Evolutionary conservation across 768 basidiomycete genomes (phyloP).

Genomic region (Mycena pura): DNA sequence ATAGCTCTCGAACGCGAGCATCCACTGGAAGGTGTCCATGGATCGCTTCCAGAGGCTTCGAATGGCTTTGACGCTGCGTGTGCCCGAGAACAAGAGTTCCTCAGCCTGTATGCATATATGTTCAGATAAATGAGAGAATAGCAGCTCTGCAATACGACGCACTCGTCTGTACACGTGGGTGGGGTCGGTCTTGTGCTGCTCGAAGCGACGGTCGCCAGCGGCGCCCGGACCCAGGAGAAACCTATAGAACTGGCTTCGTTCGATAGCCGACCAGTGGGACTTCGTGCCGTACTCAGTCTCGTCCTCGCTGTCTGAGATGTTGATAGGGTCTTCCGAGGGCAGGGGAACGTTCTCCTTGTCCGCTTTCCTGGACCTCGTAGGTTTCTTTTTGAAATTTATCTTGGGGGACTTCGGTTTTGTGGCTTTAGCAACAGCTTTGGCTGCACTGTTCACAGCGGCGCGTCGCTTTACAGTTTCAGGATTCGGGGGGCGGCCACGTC

Average conservation of each 20-base stretch:
- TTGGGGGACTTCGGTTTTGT: neutral
- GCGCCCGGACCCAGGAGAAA: neutral
- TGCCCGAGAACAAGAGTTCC: neutral
- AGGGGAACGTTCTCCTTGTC: neutral
- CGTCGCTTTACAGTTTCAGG: too few relatives aligned
- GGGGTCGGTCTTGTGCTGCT: slow-evolving; percentile 13
- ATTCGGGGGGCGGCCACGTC: too few relatives aligned
- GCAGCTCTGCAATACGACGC: neutral
- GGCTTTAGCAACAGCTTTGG: neutral
- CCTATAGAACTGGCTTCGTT: neutral
- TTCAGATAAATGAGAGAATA: neutral
- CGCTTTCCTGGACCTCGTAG: too few relatives aligned
- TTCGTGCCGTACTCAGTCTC: neutral
- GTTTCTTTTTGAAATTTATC: neutral
- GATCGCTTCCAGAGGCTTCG: neutral
- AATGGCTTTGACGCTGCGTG: neutral
- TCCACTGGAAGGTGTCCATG: neutral
- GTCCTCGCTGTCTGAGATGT: neutral
- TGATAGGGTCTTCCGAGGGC: neutral
- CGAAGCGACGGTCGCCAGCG: slow-evolving; percentile 1
- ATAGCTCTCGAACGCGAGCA: slow-evolving; percentile 4
- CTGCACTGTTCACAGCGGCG: too few relatives aligned
- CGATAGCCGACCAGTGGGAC: neutral
- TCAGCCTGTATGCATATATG: neutral
- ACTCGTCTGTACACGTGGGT: slow-evolving; percentile 1